Conservation (phyloP, 352 stramenopile genomes). For the Plasmopara viticola region DNA sequence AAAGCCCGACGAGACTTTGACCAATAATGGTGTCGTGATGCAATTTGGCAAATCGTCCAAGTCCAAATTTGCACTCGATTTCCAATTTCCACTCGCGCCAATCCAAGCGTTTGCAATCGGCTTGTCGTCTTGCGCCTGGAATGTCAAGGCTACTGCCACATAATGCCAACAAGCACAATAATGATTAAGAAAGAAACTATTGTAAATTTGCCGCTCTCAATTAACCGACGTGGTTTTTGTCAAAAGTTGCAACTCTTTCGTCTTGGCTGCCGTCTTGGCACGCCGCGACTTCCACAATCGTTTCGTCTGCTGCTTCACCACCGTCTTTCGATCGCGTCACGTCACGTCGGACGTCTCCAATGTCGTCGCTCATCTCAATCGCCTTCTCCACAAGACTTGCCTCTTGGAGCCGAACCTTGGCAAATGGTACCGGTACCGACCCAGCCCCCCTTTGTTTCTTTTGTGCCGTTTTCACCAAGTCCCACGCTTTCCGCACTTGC, state of each 20-base stretch:
- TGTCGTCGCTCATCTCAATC: too few species aligned
- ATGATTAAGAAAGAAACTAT: too few species aligned
- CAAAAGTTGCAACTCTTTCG: neutral
- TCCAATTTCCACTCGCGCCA: constrained; percentile 75
- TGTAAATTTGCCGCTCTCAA: too few species aligned
- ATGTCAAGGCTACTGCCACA: constrained; percentile 37
- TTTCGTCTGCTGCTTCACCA: constrained; percentile 12
- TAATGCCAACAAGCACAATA: constrained; percentile 1
- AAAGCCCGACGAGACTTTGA: constrained; percentile 25
- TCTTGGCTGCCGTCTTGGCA: neutral
- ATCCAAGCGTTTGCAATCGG: constrained; percentile 85
- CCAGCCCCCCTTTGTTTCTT: neutral
- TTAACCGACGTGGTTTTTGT: too few species aligned
- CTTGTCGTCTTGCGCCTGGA: constrained; percentile 80
- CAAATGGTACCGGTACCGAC: constrained; percentile 2
- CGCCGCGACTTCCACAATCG: neutral
- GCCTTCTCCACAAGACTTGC: too few species aligned
- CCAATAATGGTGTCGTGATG: constrained; percentile 59
- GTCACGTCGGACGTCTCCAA: too few species aligned
- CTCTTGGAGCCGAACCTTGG: too few species aligned
- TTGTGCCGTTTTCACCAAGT: constrained; percentile 9
- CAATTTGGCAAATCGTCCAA: constrained; percentile 88
- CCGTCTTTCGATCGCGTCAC: constrained; percentile 4
- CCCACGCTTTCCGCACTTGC: constrained; percentile 10
- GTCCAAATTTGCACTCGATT: constrained; percentile 84